A percentile compares a stretch with the other conserved stretches of the same genome.
Conservation (phyloP, 2,329 filamentous ascomycete genomes). For the Colletotrichum sp. region DNA sequence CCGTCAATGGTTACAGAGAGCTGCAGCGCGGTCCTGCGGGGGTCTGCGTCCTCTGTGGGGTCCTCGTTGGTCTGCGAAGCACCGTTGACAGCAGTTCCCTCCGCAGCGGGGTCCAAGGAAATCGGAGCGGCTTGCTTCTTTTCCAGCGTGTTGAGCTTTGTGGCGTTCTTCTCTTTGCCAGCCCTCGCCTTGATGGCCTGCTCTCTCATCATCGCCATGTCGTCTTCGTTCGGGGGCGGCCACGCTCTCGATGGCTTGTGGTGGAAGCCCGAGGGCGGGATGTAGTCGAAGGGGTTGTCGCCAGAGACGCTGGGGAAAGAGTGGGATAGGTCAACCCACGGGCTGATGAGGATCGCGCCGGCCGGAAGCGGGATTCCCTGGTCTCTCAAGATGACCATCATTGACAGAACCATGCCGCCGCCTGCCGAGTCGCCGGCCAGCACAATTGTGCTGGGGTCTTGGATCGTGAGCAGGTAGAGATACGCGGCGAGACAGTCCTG, state of each 20-base stretch:
- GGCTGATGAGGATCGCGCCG: conserved; percentile 88
- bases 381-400: conserved; percentile 83
- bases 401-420: conserved; percentile 83
- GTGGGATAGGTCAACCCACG: conserved; percentile 95
- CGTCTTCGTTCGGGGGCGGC: conserved; percentile 87
- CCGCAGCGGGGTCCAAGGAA: conserved; percentile 12
- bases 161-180: conserved; percentile 24
- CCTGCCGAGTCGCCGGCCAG: conserved; percentile 93
- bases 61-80: not conserved
- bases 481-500: conserved; percentile 92
- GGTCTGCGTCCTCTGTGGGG: not conserved
- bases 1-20: conserved; percentile 76
- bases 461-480: conserved; percentile 76
- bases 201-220: conserved; percentile 61
- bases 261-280: conserved; percentile 85
- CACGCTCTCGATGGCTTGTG: conserved; percentile 90
- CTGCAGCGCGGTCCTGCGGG: conserved; percentile 30
- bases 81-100: conserved; percentile 15
- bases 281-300: conserved; percentile 81
- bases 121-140: conserved; percentile 39
- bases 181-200: conserved; percentile 49
- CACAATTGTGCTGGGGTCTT: conserved; percentile 82
- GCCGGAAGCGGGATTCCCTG: conserved; percentile 84
- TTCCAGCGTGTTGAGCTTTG: conserved; percentile 28
- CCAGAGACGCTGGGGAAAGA: conserved; percentile 89